Percentiles rank a stretch among this genome's conserved stretches.
Conservation (phyloP, 2,329 filamentous ascomycete species). For the Claviceps lovelessii region DNA sequence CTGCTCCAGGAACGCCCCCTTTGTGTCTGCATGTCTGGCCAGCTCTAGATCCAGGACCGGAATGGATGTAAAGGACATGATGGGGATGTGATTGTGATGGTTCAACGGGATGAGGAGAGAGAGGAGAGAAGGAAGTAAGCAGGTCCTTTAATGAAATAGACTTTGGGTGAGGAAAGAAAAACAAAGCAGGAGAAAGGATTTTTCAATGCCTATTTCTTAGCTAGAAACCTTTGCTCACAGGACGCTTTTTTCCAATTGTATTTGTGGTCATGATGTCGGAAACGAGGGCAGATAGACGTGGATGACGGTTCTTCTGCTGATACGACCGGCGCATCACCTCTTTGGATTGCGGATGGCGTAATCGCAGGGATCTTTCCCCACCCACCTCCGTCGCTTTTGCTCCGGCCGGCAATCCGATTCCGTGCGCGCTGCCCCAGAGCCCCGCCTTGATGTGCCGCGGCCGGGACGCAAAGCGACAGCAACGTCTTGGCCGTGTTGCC, state of each 20-base stretch:
- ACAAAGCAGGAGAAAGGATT: too few relatives aligned
- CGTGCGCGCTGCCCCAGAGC: not conserved
- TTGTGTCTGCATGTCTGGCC: constrained; percentile 48
- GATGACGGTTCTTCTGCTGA: too few relatives aligned
- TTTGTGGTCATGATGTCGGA: too few relatives aligned
- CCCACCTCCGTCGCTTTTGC: not conserved
- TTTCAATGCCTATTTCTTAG: too few relatives aligned
- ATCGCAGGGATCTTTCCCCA: not conserved
- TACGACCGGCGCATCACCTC: not conserved
- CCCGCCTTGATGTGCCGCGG: not conserved
- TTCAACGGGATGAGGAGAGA: not conserved
- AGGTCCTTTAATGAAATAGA: too few relatives aligned
- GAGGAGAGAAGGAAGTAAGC: not conserved
- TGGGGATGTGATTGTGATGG: not conserved
- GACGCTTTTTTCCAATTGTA: too few relatives aligned
- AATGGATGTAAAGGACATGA: constrained; percentile 58
- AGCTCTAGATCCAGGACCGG: constrained; percentile 64
- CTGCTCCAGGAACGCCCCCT: constrained; percentile 55
- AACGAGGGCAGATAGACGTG: too few relatives aligned
- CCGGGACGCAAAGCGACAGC: not conserved
- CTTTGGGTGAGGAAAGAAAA: too few relatives aligned
- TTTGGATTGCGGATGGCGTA: not conserved
- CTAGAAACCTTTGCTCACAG: too few relatives aligned
- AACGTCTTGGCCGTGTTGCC: not conserved
- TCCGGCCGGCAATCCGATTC: not conserved